These are phyloP conservation scores for Omphalea diandra DNA, from an alignment of 441 rosid species.

Conservation along the genomic window DNA sequence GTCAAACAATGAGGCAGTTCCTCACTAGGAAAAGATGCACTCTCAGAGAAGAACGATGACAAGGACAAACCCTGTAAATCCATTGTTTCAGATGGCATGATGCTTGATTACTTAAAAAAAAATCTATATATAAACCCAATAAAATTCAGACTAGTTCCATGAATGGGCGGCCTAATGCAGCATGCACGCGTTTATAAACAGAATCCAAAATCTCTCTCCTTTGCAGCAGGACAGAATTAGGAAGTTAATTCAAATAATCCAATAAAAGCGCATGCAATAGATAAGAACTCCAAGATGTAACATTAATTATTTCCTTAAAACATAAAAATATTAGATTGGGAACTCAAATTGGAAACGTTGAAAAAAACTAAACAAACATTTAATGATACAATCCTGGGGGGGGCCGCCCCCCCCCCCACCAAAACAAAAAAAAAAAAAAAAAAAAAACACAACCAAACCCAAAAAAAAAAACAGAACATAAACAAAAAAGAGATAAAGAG, in stretches of 20 bases:
- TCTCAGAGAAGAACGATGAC: conserved; percentile 35
- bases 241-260: conserved; percentile 1
- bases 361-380: conserved; percentile 7
- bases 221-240: conserved; percentile 1
- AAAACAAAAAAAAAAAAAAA: conserved; percentile 4
- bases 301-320: background rate
- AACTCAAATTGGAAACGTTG: conserved; percentile 22
- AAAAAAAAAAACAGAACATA: no score
- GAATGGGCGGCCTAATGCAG: conserved; percentile 5
- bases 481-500: no score
- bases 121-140: background rate
- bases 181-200: conserved; percentile 4
- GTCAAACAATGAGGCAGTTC: conserved; percentile 33
- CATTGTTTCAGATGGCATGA: conserved; percentile 45
- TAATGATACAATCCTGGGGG: conserved; percentile 6
- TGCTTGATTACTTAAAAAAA: conserved; percentile 16
- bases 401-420: no score
- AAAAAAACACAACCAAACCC: no score
- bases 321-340: background rate
- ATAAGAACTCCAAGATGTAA: conserved; percentile 15
- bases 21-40: conserved; percentile 37
- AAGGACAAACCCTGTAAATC: conserved; percentile 40
- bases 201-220: background rate
- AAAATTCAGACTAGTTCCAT: background rate
- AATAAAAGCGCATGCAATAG: background rate